phyloP scores from a whole-genome alignment of 768 basidiomycete species.

The Tricholoma hemisulphureum region DNA sequence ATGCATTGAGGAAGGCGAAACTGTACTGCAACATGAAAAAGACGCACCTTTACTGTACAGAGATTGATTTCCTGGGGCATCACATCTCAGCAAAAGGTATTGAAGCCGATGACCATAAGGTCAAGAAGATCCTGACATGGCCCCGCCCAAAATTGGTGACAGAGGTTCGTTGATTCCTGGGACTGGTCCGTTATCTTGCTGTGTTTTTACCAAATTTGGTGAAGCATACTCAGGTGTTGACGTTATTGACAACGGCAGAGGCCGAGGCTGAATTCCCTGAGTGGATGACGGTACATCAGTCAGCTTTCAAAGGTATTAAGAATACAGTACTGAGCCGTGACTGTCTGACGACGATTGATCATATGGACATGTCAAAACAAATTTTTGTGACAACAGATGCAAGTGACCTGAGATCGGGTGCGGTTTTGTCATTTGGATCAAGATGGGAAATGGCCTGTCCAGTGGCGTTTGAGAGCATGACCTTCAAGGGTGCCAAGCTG shows the following conservation, averaged over 20 bases:
- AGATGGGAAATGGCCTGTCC: constrained; percentile 7
- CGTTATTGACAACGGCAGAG: no score
- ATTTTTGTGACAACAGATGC: constrained; percentile 33
- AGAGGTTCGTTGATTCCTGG: constrained; percentile 25
- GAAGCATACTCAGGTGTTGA: neutral
- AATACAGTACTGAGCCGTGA: constrained; percentile 11
- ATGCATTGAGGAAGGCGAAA: constrained; percentile 7
- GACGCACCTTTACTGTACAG: constrained; percentile 14
- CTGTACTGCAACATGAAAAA: constrained; percentile 20
- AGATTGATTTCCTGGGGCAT: constrained; percentile 27
- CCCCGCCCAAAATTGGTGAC: constrained; percentile 12
- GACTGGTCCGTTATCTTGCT: constrained; percentile 18
- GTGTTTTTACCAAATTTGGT: constrained; percentile 24
- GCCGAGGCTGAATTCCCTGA: no score
- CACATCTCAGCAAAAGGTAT: constrained; percentile 25
- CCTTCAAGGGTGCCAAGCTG: no score
- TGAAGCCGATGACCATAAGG: constrained; percentile 18
- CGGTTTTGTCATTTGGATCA: constrained; percentile 3
- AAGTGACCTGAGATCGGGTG: constrained; percentile 11
- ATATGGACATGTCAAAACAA: constrained; percentile 20
- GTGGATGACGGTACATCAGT: no score
- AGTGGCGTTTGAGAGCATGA: constrained; percentile 11
- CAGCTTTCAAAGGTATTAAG: constrained; percentile 31
- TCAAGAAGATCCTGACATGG: no score
- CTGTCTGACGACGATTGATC: constrained; percentile 28